Evolutionary conservation across 768 basidiomycete genomes (phyloP).

Genomic region (Heimioporus sp.): DNA sequence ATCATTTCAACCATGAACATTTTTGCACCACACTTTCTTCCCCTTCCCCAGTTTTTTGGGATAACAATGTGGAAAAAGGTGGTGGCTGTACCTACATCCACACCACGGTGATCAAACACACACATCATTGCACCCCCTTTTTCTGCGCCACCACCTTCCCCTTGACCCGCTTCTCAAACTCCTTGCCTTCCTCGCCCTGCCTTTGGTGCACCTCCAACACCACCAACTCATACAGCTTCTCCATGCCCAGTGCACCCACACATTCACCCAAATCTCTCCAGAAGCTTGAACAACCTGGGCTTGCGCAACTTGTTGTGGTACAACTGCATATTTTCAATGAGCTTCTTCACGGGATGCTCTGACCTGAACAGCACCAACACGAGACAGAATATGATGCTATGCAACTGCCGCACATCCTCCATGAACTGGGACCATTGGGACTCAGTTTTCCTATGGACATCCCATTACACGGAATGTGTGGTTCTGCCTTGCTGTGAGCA

Average conservation of each 20-base stretch:
- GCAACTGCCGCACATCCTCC: conserved; percentile 92
- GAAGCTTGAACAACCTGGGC: conserved; percentile 70
- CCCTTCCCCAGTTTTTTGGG: no score
- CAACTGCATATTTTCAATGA: conserved; percentile 87
- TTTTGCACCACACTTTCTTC: no score
- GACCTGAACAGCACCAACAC: conserved; percentile 96
- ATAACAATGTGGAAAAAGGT: not conserved
- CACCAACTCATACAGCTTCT: conserved; percentile 90
- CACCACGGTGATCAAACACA: no score
- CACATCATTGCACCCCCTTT: conserved; percentile 57
- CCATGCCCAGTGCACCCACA: conserved; percentile 81
- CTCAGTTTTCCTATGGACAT: conserved; percentile 98
- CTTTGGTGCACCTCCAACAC: conserved; percentile 78
- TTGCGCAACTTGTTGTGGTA: conserved; percentile 98
- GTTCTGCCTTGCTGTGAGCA: conserved; percentile 64
- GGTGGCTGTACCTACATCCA: no score
- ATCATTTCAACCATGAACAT: conserved; percentile 7
- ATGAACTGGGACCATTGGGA: conserved; percentile 92
- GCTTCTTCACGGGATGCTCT: conserved; percentile 92
- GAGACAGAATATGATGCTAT: conserved; percentile 94
- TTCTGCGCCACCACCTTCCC: conserved; percentile 78
- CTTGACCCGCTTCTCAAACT: conserved; percentile 81
- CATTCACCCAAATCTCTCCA: conserved; percentile 93
- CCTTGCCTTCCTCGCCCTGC: conserved; percentile 91
- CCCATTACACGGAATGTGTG: conserved; percentile 82